phyloP scores from a whole-genome alignment of 2,329 filamentous ascomycete species.

The Trichoderma citrinoviride region DNA sequence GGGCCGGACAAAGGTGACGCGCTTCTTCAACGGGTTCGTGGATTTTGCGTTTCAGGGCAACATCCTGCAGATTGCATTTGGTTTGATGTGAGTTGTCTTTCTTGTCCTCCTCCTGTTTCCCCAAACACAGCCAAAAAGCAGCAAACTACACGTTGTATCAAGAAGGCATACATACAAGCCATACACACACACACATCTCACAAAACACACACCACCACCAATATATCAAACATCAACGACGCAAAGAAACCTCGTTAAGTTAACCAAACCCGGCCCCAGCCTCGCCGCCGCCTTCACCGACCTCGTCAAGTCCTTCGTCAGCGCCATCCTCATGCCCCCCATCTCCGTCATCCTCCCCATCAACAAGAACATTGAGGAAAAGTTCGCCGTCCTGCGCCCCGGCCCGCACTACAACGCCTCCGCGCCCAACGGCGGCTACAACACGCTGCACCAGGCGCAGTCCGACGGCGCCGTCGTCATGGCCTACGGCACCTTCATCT shows the following conservation, averaged over 20 bases:
- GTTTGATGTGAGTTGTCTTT: conserved; percentile 58
- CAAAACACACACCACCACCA: too few relatives aligned
- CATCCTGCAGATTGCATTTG: conserved; percentile 72
- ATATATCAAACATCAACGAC: neutral
- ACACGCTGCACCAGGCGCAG: conserved; percentile 66
- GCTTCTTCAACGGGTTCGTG: conserved; percentile 61
- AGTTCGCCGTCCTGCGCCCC: conserved; percentile 63
- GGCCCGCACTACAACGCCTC: conserved; percentile 54
- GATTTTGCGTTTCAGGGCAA: conserved; percentile 74
- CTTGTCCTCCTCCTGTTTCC: neutral
- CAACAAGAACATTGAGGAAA: conserved; percentile 69
- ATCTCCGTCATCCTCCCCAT: conserved; percentile 67
- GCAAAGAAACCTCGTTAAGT: neutral
- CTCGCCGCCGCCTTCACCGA: conserved; percentile 69
- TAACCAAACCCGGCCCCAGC: too few relatives aligned
- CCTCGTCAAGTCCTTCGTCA: conserved; percentile 69
- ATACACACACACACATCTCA: too few relatives aligned
- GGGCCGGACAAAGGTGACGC: conserved; percentile 47
- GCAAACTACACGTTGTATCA: neutral
- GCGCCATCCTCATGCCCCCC: conserved; percentile 66
- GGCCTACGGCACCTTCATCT: conserved; percentile 65
- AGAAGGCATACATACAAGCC: neutral
- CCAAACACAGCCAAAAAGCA: neutral
- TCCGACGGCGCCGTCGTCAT: conserved; percentile 70
- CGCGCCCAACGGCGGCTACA: conserved; percentile 56